Evolutionary conservation across 2,329 filamentous ascomycete genomes (phyloP), one percentile per base, ranked within the genome.

Genomic region (Simplicillium aogashimaense): DNA sequence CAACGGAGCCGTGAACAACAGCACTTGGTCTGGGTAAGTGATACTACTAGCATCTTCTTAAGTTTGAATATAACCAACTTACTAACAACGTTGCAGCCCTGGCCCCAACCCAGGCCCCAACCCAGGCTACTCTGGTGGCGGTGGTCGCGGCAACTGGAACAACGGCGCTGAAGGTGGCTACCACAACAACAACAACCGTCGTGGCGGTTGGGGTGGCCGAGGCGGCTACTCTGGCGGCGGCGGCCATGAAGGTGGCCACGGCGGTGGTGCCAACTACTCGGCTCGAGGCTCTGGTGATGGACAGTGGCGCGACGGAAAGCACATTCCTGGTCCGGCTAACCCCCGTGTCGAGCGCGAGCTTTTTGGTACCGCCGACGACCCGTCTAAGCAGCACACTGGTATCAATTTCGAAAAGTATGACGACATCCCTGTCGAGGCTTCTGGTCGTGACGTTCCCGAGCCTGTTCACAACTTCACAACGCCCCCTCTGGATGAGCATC

Each of bases 401-500:
- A 97, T 98, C 83, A 98, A 98, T 78, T 98, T 98, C 62, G 83
- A 95, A 72, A 98, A 98, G 75, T 98, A 98, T 68, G 92, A 98
- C 59, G 92, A 98, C 65, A 98, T 98, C 51, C 92, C 92, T 41
- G 92, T 98, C 49, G 92, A 97, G 69, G 92, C 92, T 48, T 95
- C 90, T 45, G 92, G 92, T 45, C 82, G 87, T 40, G 80, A 94
- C 58, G 88, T 97, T 39, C 92, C 92, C 35, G 92, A 97, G 58
- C 84, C 90, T 32, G 86, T 95, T 51, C 81, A 81, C 50, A 75
- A 80, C 46, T 98, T 98, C 76, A 87, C 79, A 59, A 94, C 92
- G 67, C 92, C 92, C 50, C 92, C 92, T 56, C 76, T 98, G 52
- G 92, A 98, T 58, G 85, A 94, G 62, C 92, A 97, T 59, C 74